Conservation (phyloP, 495 filamentous ascomycete genomes). For the Aspergillus avenaceus region DNA sequence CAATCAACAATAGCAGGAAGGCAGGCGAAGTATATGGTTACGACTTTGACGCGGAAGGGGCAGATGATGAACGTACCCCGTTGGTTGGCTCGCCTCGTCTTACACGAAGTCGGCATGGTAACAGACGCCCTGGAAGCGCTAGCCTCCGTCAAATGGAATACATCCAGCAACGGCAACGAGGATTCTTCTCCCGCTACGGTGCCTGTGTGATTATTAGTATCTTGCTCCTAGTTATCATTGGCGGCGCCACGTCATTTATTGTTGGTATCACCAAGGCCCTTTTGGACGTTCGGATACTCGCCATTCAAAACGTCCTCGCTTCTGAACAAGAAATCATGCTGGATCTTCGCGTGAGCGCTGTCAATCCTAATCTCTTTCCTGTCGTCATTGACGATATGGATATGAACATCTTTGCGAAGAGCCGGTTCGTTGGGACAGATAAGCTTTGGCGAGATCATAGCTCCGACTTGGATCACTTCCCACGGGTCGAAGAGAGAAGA, state of each 20-base stretch:
- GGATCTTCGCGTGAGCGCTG: slow-evolving; percentile 79
- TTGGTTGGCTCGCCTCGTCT: slow-evolving; percentile 65
- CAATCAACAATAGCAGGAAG: slow-evolving; percentile 46
- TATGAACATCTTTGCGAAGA: slow-evolving; percentile 90
- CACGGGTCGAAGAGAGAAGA: slow-evolving; percentile 33
- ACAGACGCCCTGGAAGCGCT: slow-evolving; percentile 53
- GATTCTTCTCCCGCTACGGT: slow-evolving; percentile 67
- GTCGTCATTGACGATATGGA: slow-evolving; percentile 80
- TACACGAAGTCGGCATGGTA: slow-evolving; percentile 54
- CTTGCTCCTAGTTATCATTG: slow-evolving; percentile 70
- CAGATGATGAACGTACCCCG: slow-evolving; percentile 88
- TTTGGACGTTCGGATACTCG: slow-evolving; percentile 65
- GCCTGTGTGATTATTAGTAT: slow-evolving; percentile 73
- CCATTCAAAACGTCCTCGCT: slow-evolving; percentile 83
- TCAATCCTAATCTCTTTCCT: slow-evolving; percentile 88
- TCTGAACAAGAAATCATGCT: slow-evolving; percentile 96
- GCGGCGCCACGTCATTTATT: slow-evolving; percentile 80
- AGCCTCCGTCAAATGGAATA: slow-evolving; percentile 71
- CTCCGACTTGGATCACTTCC: slow-evolving; percentile 22
- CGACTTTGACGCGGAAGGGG: slow-evolving; percentile 69
- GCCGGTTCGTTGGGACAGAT: slow-evolving; percentile 74
- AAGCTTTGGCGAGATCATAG: slow-evolving; percentile 66
- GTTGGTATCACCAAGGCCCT: slow-evolving; percentile 88
- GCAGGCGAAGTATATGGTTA: slow-evolving; percentile 55
- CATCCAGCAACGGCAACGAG: slow-evolving; percentile 61